These are phyloP conservation scores for Dysphania ambrosioides DNA, from an alignment of 148 eudicot genomes.

Conservation along the genomic window DNA sequence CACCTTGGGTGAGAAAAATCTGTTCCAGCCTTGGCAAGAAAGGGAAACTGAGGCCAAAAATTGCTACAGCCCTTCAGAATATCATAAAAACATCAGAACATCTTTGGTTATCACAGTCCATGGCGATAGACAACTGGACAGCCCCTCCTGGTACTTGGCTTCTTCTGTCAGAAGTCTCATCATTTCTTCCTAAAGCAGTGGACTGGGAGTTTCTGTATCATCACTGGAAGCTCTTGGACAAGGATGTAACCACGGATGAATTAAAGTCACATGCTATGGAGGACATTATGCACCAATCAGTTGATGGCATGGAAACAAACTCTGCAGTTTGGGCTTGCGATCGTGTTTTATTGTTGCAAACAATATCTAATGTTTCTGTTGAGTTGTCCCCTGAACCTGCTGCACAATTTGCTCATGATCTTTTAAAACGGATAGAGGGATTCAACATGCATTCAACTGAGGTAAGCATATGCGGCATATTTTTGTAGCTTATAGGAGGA, in stretches of 20 bases:
- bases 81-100: constrained; percentile 67
- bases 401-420: constrained; percentile 86
- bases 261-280: constrained; percentile 28
- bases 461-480: constrained; percentile 39
- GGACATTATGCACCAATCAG: constrained; percentile 34
- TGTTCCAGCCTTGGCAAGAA: constrained; percentile 85
- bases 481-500: not conserved
- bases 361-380: constrained; percentile 84
- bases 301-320: constrained; percentile 41
- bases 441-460: constrained; percentile 90
- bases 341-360: constrained; percentile 81
- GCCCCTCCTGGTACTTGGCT: constrained; percentile 97
- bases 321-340: constrained; percentile 78
- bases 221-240: constrained; percentile 93
- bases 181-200: constrained; percentile 62
- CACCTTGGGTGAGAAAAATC: constrained; percentile 87
- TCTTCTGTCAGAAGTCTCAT: constrained; percentile 80
- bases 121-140: constrained; percentile 91
- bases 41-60: constrained; percentile 55
- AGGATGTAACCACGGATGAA: constrained; percentile 34
- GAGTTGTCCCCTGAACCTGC: constrained; percentile 90
- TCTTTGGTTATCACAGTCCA: constrained; percentile 56
- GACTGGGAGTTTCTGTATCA: constrained; percentile 92
- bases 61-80: constrained; percentile 74
- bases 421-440: constrained; percentile 70